Evolutionary conservation across 2,329 filamentous ascomycete genomes (phyloP).

Genomic region (Xylariaceae sp.): DNA sequence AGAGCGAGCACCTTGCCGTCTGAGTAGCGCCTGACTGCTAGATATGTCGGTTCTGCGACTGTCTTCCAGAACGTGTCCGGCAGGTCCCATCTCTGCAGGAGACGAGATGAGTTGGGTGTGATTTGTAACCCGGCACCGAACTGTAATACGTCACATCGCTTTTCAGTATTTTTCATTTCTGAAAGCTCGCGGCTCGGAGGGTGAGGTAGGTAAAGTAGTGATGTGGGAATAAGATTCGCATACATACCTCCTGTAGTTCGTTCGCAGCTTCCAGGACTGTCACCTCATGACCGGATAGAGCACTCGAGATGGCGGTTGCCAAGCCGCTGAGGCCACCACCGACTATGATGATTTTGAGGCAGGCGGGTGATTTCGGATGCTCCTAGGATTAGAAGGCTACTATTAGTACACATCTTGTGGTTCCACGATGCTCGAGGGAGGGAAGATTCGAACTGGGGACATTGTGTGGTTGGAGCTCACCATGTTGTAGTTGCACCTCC

Average conservation of each 20-base stretch:
- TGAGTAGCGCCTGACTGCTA: conserved; percentile 50
- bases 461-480: not conserved
- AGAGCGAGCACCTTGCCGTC: conserved; percentile 41
- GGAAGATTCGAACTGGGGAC: not conserved
- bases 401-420: not conserved
- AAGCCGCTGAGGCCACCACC: conserved; percentile 41
- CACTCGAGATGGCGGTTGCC: conserved; percentile 34
- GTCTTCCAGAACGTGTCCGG: conserved; percentile 37
- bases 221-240: not conserved
- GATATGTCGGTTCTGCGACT: conserved; percentile 38
- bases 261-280: conserved; percentile 38
- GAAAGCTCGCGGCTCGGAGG: not conserved
- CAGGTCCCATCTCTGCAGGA: conserved; percentile 47
- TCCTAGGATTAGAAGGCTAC: not conserved
- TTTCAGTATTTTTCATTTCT: not conserved
- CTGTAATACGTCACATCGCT: too few relatives aligned
- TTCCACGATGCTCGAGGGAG: too few relatives aligned
- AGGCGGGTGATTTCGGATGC: conserved; percentile 9
- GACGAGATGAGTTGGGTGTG: conserved; percentile 44
- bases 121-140: conserved; percentile 50
- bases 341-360: conserved; percentile 35
- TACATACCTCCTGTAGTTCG: conserved; percentile 35
- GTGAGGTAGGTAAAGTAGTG: not conserved
- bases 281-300: conserved; percentile 35
- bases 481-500: not conserved